Evolutionary conservation across 1,139 yeast genomes (phyloP), one percentile per base, ranked within the genome.

Genomic region (Nakaseomyces delphensis): DNA sequence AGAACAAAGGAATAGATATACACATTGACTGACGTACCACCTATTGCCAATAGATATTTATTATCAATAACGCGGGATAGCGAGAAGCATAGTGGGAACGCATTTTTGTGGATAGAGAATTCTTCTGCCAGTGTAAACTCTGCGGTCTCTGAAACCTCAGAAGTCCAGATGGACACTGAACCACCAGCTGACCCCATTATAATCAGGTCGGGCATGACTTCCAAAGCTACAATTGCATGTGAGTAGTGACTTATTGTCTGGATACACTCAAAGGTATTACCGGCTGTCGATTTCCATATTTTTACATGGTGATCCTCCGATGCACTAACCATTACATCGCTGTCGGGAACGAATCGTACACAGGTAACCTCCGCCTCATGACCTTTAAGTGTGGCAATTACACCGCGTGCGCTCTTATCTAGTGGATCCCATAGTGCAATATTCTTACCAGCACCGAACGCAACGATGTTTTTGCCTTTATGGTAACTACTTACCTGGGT

Each of bases 361-460:
- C 77, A 73, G 0, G 81, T 75, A 33, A 77, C 76, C 46, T 76
- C 79, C 9, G 68, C 68, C 4, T 69, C 57, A 56, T 81, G 89
- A 2, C 72, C 69, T 50, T 79, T 80, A 39, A 82, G 64, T 0
- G 87, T 79, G 3, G 62, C 51, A 45, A 60, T 60, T 1, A 78
- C 77, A 13, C 87, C 86, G 33, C 56, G 55, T 16, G 63, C 58
- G 30, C 57, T 44, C 3, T 48, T 35, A 18, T 65, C 64, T 21
- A 73, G 55, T 2, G 91, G 85, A 27, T 71, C 64, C 93, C 94
- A 85, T 35, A 86, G 60, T 0, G 93, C 93, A 38, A 87, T 66
- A n/a, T 76, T 72, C 41, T 69, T 71, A 2, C 79, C 78, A 0
- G 95, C 91, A 9, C 94, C 96, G 62, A 68, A 86, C 0, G 94